These are phyloP conservation scores for Anthostomella pinea DNA, from an alignment of 2,329 filamentous ascomycete genomes.

Conservation along the genomic window DNA sequence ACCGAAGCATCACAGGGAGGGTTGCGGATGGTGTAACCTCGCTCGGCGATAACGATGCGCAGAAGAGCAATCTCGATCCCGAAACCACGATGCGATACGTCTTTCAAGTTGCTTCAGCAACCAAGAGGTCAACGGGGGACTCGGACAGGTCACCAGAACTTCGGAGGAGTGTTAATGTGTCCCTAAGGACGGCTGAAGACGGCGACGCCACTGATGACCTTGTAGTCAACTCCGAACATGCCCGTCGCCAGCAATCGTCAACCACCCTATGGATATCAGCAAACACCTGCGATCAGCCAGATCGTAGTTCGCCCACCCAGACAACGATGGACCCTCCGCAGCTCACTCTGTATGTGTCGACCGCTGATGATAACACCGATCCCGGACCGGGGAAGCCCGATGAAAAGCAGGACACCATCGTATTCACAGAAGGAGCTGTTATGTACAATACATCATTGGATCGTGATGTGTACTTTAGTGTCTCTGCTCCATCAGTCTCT, in stretches of 20 bases:
- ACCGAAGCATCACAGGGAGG: constrained; percentile 61
- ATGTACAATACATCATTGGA: constrained; percentile 60
- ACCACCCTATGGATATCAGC: constrained; percentile 74
- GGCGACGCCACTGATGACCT: constrained; percentile 21
- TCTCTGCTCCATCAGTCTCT: constrained; percentile 67
- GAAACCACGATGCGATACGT: constrained; percentile 64
- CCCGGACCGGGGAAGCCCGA: constrained; percentile 59
- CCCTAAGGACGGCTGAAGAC: constrained; percentile 12
- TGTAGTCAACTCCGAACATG: constrained; percentile 13
- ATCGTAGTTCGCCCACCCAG: constrained; percentile 46
- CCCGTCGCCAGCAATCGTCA: constrained; percentile 30
- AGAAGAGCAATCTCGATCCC: constrained; percentile 56
- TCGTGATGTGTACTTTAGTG: constrained; percentile 70
- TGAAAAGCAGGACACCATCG: constrained; percentile 41
- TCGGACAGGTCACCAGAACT: constrained; percentile 18
- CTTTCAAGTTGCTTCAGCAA: constrained; percentile 56
- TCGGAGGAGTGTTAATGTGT: constrained; percentile 23
- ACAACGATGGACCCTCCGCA: constrained; percentile 59
- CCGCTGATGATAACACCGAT: constrained; percentile 56
- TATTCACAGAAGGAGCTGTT: constrained; percentile 68
- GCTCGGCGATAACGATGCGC: constrained; percentile 64
- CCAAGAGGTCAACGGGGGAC: constrained; percentile 34
- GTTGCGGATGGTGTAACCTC: constrained; percentile 49
- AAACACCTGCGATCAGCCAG: constrained; percentile 81
- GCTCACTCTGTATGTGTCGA: constrained; percentile 75